phyloP scores from a whole-genome alignment of 2,329 filamentous ascomycete species.

The Trichophyton simii region DNA sequence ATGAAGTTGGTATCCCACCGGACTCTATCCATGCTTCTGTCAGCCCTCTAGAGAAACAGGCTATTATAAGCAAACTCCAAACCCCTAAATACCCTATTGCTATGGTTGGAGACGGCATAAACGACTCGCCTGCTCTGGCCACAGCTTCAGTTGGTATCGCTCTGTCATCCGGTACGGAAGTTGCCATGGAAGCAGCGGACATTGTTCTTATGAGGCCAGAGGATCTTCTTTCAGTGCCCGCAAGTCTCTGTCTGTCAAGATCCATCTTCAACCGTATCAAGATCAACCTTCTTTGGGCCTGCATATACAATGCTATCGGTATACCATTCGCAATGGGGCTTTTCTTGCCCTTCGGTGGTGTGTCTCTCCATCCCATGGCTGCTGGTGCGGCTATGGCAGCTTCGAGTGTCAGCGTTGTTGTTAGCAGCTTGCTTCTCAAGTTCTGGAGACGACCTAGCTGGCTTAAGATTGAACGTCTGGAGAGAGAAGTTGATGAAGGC shows the following conservation, averaged over 20 bases:
- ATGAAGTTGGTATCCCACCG: slow-evolving; percentile 63
- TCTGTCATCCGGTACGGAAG: slow-evolving; percentile 83
- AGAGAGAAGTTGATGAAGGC: slow-evolving; percentile 40
- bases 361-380: slow-evolving; percentile 78
- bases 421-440: slow-evolving; percentile 69
- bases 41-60: slow-evolving; percentile 80
- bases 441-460: slow-evolving; percentile 74
- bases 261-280: slow-evolving; percentile 88
- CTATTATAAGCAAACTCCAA: slow-evolving; percentile 69
- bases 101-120: slow-evolving; percentile 98
- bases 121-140: slow-evolving; percentile 88
- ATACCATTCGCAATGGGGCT: slow-evolving; percentile 95
- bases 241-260: slow-evolving; percentile 66
- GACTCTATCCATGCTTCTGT: slow-evolving; percentile 75
- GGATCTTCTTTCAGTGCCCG: slow-evolving; percentile 85
- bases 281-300: slow-evolving; percentile 84
- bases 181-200: slow-evolving; percentile 94
- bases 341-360: slow-evolving; percentile 77
- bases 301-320: slow-evolving; percentile 80
- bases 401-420: slow-evolving; percentile 80
- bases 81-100: slow-evolving; percentile 61
- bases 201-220: slow-evolving; percentile 90
- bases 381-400: slow-evolving; percentile 89
- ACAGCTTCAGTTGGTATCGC: slow-evolving; percentile 89
- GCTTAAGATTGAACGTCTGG: slow-evolving; percentile 63